Base-by-base conservation (phyloP, 208 protist genomes). In the Angomonas deanei region DNA sequence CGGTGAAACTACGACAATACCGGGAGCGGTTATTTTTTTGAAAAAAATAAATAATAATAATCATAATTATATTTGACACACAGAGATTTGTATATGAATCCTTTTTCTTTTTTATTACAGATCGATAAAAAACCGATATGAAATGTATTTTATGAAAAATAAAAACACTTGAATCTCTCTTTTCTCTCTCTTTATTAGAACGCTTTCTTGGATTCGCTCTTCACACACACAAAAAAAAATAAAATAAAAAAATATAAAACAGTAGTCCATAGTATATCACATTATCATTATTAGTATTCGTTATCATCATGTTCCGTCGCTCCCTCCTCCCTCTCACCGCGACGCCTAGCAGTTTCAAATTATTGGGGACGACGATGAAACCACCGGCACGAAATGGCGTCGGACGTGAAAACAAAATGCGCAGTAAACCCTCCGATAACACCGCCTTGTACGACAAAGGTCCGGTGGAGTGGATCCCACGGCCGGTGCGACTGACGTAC, bases 361-460 rank as follows among this genome's bases (percentile, higher is more conserved):
- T 92, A 27, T 68, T 95, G 5, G 83, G 85, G 57, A 92, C 83
- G 8, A 95, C 88, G 11, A 65, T 80, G 23, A 72, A 77, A 1
- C 68, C 65, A 38, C 85, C 88, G 11, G 81, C 78, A 64, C 85
- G 84, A 28, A 86, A 64, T 54, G 88, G 84, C 30, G 28, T 92
- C 27, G 88, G 88, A 3, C 78, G 88, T 30, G 64, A 72, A 26
- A 92, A 91, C 70, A 95, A 92, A 66, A 92, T 95, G 85, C 82
- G 88, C 68, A 84, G 76, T 47, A 91, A 91, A 58, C 84, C 86
- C n/a, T 89, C 82, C 65, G 89, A 95, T 68, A 95, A 95, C 63
- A 75, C 83, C 0, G 86, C 89, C 34, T 95, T 84, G 86, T 95
- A 93, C 68, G 89, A 95, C 68, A 89, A 87, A 57, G 89, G 89